A percentile compares a stretch with the other conserved stretches of the same genome.
Evolutionary conservation across 805 yeast species (phyloP).

Genomic region (Candida ovalis): DNA sequence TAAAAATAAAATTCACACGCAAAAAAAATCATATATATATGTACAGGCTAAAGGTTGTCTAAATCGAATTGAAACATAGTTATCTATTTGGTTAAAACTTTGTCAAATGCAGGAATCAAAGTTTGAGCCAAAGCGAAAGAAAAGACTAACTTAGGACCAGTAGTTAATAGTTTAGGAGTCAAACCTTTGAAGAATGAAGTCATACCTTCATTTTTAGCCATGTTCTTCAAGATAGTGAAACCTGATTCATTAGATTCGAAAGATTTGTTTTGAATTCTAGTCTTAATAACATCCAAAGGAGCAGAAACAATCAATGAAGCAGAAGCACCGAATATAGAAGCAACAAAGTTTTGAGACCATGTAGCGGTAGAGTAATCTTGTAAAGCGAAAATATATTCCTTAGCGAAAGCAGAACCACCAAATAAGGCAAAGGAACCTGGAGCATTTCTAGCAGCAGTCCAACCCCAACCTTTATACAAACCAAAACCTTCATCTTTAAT

Average conservation of each 20-base stretch:
- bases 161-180: slow-evolving; percentile 92
- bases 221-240: slow-evolving; percentile 85
- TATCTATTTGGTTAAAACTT: slow-evolving; percentile 36
- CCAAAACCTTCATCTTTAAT: slow-evolving; percentile 89
- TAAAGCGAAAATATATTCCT: slow-evolving; percentile 87
- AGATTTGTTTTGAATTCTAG: slow-evolving; percentile 95
- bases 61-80: background rate
- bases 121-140: slow-evolving; percentile 98
- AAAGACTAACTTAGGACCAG: slow-evolving; percentile 97
- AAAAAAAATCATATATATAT: background rate
- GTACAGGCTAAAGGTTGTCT: background rate
- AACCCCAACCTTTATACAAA: slow-evolving; percentile 97
- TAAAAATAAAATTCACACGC: too few species aligned
- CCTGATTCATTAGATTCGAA: slow-evolving; percentile 96
- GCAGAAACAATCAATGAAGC: slow-evolving; percentile 96
- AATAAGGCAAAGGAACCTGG: slow-evolving; percentile 98
- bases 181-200: slow-evolving; percentile 93
- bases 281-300: slow-evolving; percentile 96
- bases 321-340: slow-evolving; percentile 95
- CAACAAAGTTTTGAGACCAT: slow-evolving; percentile 90
- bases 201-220: slow-evolving; percentile 87
- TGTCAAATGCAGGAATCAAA: slow-evolving; percentile 93
- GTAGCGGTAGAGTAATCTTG: slow-evolving; percentile 87
- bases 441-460: slow-evolving; percentile 99
- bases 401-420: slow-evolving; percentile 98